A percentile compares a stretch with the other conserved stretches of the same genome.
Evolutionary conservation across 441 rosid genomes (phyloP).

Genomic region (Lepidium campestre): DNA sequence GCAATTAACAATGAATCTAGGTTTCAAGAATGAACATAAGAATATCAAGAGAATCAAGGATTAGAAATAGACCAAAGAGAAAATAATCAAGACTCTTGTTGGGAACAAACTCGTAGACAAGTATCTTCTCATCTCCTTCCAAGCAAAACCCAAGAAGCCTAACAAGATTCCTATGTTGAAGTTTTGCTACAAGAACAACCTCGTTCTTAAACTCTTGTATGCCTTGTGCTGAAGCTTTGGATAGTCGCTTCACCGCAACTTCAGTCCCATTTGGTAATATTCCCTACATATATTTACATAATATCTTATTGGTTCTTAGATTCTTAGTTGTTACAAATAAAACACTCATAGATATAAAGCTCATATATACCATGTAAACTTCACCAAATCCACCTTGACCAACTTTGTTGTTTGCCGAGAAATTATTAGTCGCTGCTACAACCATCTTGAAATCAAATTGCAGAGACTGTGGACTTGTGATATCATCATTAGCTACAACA

Average conservation of each 20-base stretch:
- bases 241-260: constrained; percentile 37
- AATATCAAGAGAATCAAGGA: neutral
- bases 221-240: constrained; percentile 37
- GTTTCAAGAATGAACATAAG: neutral
- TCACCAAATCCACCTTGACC: constrained; percentile 46
- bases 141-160: constrained; percentile 33
- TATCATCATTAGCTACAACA: constrained; percentile 16
- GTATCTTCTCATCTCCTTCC: constrained; percentile 33
- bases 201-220: constrained; percentile 45
- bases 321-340: neutral
- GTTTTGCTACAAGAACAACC: constrained; percentile 38
- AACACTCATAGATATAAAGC: neutral
- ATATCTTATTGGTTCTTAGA: neutral
- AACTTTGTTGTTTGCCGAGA: constrained; percentile 25
- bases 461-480: constrained; percentile 22
- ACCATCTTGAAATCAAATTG: constrained; percentile 26
- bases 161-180: constrained; percentile 45
- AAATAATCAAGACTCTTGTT: constrained; percentile 38
- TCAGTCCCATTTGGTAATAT: constrained; percentile 26
- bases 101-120: constrained; percentile 42
- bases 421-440: constrained; percentile 30
- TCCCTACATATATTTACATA: constrained; percentile 25
- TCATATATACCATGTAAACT: constrained; percentile 31
- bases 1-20: neutral
- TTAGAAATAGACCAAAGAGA: constrained; percentile 31